These are phyloP conservation scores for Usnea hakonensis DNA, from an alignment of 495 filamentous ascomycete species.

Conservation along the genomic window DNA sequence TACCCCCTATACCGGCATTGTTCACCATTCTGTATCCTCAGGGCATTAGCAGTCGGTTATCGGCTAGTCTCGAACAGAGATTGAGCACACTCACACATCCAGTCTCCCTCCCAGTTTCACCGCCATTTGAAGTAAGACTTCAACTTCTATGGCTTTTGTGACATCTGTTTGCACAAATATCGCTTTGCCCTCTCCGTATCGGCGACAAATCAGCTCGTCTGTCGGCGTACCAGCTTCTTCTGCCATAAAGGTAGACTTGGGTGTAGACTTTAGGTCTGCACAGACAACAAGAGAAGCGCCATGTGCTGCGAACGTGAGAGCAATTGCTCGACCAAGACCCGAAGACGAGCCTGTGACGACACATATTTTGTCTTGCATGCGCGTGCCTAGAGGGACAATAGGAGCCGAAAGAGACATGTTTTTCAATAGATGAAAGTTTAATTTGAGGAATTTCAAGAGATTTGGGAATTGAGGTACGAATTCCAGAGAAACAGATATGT, in stretches of 20 bases:
- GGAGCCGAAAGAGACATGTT: not conserved
- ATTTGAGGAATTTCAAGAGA: not conserved
- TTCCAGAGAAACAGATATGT: no score
- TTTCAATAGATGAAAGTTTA: not conserved
- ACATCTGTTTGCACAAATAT: conserved; percentile 45
- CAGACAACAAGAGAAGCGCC: conserved; percentile 42
- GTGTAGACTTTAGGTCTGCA: conserved; percentile 37
- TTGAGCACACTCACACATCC: conserved; percentile 37
- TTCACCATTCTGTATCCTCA: conserved; percentile 39
- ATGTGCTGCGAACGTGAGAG: conserved; percentile 34
- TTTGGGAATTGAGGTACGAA: no score
- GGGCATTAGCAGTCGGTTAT: not conserved
- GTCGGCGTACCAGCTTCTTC: conserved; percentile 33
- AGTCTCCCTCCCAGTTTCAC: conserved; percentile 39
- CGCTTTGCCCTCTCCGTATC: conserved; percentile 31
- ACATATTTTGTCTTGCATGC: conserved; percentile 34
- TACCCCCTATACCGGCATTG: conserved; percentile 39
- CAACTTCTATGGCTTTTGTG: conserved; percentile 31
- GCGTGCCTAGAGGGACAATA: conserved; percentile 2
- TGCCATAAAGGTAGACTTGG: conserved; percentile 18
- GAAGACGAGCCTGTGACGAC: conserved; percentile 45
- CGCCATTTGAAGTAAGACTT: conserved; percentile 31
- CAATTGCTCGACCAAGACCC: conserved; percentile 37
- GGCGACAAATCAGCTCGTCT: conserved; percentile 34
- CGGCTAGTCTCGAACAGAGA: not conserved